These are phyloP conservation scores for Taxillus chinensis DNA, from an alignment of 164 flowering plant genomes.

Conservation along the genomic window DNA sequence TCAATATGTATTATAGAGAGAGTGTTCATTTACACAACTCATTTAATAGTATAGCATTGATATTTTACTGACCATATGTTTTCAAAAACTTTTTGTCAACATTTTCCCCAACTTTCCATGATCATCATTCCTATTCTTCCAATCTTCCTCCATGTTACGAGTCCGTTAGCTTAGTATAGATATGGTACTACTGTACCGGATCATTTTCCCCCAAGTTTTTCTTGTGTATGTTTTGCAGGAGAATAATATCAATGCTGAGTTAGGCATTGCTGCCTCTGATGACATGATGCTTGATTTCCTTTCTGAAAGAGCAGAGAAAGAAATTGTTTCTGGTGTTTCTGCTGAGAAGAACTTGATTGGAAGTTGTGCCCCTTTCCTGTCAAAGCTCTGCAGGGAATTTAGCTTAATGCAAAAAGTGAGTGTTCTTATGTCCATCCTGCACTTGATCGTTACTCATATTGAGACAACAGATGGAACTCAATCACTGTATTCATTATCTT, in stretches of 20 bases:
- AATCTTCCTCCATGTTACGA: too few relatives aligned
- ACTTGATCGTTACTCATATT: not conserved
- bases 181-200: too few relatives aligned
- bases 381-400: slow-evolving; percentile 84
- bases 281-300: slow-evolving; percentile 78
- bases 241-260: slow-evolving; percentile 66
- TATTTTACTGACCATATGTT: not conserved
- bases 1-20: not conserved
- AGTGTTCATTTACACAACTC: not conserved
- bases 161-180: too few relatives aligned
- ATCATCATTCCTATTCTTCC: too few relatives aligned
- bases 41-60: not conserved
- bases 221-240: slow-evolving; percentile 35
- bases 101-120: too few relatives aligned
- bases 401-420: slow-evolving; percentile 79
- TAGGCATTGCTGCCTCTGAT: slow-evolving; percentile 86
- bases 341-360: slow-evolving; percentile 67
- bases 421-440: not conserved
- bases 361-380: slow-evolving; percentile 60
- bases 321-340: slow-evolving; percentile 61
- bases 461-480: too few relatives aligned
- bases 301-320: slow-evolving; percentile 76
- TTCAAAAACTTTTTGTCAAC: not conserved
- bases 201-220: not conserved
- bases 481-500: too few relatives aligned